Evolutionary conservation across 441 rosid species (phyloP).

Genomic region (Syzygium syzygioides): DNA sequence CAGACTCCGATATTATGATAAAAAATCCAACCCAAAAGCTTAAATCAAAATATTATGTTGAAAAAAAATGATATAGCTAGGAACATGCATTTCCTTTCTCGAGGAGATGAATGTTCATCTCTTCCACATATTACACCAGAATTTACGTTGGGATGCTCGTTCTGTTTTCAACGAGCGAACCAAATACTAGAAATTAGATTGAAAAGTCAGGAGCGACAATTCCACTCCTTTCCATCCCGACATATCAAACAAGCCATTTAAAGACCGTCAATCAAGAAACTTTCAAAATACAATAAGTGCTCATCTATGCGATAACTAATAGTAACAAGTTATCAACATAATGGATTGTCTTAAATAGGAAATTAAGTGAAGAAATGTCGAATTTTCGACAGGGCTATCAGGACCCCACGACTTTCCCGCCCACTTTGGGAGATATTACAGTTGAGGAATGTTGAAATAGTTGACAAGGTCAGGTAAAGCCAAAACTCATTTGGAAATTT

Average conservation of each 20-base stretch:
- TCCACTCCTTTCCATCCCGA: background rate
- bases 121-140: background rate
- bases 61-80: background rate
- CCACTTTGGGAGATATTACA: background rate
- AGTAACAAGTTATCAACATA: background rate
- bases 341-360: background rate
- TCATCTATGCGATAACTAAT: background rate
- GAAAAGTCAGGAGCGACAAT: background rate
- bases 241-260: background rate
- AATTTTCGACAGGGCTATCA: background rate
- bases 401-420: background rate
- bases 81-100: background rate
- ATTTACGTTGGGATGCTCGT: background rate
- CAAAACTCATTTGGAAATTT: background rate
- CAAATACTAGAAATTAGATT: background rate
- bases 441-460: background rate
- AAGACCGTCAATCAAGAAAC: background rate
- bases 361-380: background rate
- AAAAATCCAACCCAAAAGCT: background rate
- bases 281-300: background rate
- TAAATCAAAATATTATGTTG: background rate
- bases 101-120: background rate
- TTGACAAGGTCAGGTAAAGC: background rate
- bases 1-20: fast-evolving
- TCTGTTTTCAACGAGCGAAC: background rate